phyloP scores from a whole-genome alignment of 192 early-diverging fungal species.

The Glomus cerebriforme region DNA sequence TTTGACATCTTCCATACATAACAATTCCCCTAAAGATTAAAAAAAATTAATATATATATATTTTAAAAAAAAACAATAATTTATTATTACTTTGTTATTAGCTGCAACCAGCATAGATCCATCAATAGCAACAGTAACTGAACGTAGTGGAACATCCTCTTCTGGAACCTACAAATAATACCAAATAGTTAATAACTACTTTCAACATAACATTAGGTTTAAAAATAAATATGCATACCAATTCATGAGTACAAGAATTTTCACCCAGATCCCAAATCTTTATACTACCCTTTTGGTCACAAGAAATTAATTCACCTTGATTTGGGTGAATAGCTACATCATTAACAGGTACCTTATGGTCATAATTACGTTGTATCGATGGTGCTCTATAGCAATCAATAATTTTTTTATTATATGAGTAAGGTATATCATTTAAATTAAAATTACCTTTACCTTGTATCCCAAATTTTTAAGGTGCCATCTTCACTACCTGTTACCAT shows the following conservation, averaged over 20 bases:
- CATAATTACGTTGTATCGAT: conserved; percentile 58
- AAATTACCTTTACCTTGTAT: conserved; percentile 58
- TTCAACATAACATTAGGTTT: too few species aligned
- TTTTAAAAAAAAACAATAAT: not conserved
- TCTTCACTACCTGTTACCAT: conserved; percentile 81
- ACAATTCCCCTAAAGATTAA: conserved; percentile 48
- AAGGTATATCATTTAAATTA: conserved; percentile 15
- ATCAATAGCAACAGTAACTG: conserved; percentile 81
- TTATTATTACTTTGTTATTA: conserved; percentile 74
- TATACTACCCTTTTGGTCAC: conserved; percentile 77
- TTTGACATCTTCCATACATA: conserved; percentile 74
- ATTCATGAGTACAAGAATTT: conserved; percentile 62
- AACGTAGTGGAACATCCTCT: conserved; percentile 79
- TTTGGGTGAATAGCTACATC: conserved; percentile 72
- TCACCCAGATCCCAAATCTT: conserved; percentile 71
- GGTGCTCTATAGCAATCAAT: conserved; percentile 40
- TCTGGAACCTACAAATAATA: conserved; percentile 53
- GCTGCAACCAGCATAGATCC: conserved; percentile 79
- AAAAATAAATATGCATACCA: conserved; percentile 39
- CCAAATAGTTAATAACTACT: conserved; percentile 5
- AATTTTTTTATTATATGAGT: conserved; percentile 34
- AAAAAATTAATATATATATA: not conserved
- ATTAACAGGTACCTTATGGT: conserved; percentile 60
- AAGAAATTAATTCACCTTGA: conserved; percentile 82
- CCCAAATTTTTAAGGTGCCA: conserved; percentile 78